Percentiles rank a stretch among this genome's conserved stretches.
Evolutionary conservation across 179 eudicot genomes (phyloP).

Genomic region (Corrigiola litoralis): DNA sequence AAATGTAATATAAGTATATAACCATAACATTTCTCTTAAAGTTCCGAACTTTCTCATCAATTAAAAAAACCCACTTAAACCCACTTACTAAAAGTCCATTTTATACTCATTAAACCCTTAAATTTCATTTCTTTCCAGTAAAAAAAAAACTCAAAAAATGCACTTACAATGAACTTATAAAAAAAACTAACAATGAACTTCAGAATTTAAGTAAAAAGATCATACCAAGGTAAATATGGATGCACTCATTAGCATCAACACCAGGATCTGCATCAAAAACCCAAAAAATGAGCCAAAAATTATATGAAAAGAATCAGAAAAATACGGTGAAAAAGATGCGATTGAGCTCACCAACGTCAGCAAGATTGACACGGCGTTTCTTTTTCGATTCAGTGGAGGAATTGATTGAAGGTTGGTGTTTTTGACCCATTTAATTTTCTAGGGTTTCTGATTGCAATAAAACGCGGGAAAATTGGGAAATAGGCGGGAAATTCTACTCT

Average conservation of each 20-base stretch:
- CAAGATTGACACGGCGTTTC: constrained; percentile 66
- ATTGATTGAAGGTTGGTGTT: constrained; percentile 48
- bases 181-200: not conserved
- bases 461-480: constrained; percentile 43
- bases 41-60: too few species aligned
- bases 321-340: not conserved
- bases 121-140: too few species aligned
- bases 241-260: constrained; percentile 69
- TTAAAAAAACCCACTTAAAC: too few species aligned
- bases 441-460: constrained; percentile 17
- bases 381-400: constrained; percentile 57
- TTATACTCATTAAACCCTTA: too few species aligned
- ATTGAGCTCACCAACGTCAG: constrained; percentile 42
- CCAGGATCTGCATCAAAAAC: constrained; percentile 55
- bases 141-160: not conserved
- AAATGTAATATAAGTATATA: too few species aligned
- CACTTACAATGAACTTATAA: not conserved
- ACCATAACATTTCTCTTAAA: too few species aligned
- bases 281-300: not conserved
- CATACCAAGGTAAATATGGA: constrained; percentile 71
- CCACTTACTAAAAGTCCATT: too few species aligned
- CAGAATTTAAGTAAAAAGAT: not conserved
- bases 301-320: not conserved
- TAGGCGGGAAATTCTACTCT: constrained; percentile 18
- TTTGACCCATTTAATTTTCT: constrained; percentile 86